Conservation (phyloP, 2,329 filamentous ascomycete species). For the Aspergillus alliaceus region DNA sequence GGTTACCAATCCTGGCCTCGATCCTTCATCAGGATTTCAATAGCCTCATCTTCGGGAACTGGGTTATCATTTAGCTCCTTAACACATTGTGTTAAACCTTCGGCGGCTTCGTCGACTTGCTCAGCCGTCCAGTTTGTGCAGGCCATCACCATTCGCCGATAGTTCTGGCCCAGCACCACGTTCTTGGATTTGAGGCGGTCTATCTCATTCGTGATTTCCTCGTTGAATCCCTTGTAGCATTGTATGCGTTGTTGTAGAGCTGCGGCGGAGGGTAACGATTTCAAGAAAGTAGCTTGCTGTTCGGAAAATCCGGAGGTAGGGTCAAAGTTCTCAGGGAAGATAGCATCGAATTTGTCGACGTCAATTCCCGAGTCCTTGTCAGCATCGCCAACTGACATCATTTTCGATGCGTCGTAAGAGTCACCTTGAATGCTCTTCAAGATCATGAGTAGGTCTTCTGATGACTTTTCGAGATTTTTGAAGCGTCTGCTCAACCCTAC, state of each 20-base stretch:
- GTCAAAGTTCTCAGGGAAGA: slow-evolving; percentile 41
- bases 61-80: slow-evolving; percentile 69
- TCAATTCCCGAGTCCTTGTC: slow-evolving; percentile 44
- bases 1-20: slow-evolving; percentile 46
- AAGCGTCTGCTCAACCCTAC: slow-evolving; percentile 69
- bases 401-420: slow-evolving; percentile 46
- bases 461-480: slow-evolving; percentile 72
- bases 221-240: slow-evolving; percentile 70
- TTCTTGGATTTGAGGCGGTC: slow-evolving; percentile 73
- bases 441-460: slow-evolving; percentile 65
- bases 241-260: slow-evolving; percentile 67
- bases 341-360: slow-evolving; percentile 31
- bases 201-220: slow-evolving; percentile 66
- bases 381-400: slow-evolving; percentile 49
- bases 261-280: slow-evolving; percentile 58
- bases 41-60: slow-evolving; percentile 44
- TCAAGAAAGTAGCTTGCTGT: slow-evolving; percentile 44
- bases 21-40: slow-evolving; percentile 47
- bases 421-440: slow-evolving; percentile 50
- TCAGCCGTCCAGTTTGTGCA: slow-evolving; percentile 78
- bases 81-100: slow-evolving; percentile 78
- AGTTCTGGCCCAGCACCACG: slow-evolving; percentile 81
- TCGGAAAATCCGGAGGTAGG: slow-evolving; percentile 43
- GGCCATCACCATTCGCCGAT: slow-evolving; percentile 81
- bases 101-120: slow-evolving; percentile 77